Evolutionary conservation across 1,284 basidiomycete genomes (phyloP).

Genomic region (Anthracocystis walkeri): DNA sequence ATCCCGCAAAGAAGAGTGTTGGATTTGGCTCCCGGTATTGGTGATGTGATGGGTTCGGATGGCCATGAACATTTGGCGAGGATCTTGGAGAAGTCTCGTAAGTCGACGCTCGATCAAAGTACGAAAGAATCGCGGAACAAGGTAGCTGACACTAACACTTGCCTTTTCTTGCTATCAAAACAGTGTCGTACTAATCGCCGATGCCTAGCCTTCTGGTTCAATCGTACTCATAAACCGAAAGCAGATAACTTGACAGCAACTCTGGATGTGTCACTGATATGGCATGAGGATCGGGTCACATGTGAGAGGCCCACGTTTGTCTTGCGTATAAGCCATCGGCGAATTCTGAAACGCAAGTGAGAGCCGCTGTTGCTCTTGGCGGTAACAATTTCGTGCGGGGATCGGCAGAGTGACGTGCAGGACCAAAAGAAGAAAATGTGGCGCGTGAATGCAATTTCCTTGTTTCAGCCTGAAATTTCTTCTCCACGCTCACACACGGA

Average conservation of each 20-base stretch:
- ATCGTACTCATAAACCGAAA: no score
- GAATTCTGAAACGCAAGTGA: no score
- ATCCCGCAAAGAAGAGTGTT: constrained; percentile 87
- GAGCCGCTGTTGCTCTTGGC: constrained; percentile 1
- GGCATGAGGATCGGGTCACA: no score
- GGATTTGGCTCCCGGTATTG: constrained; percentile 70
- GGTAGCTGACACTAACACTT: not conserved
- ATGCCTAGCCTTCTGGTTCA: no score
- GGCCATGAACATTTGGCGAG: constrained; percentile 61
- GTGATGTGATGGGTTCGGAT: constrained; percentile 76
- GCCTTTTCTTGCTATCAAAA: not conserved
- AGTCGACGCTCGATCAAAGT: constrained; percentile 7
- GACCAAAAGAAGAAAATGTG: not conserved
- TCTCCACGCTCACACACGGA: no score
- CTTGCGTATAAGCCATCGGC: no score
- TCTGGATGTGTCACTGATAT: no score
- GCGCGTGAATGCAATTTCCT: constrained; percentile 14
- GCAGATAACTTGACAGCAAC: no score
- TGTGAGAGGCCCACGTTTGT: no score
- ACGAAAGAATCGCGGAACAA: not conserved
- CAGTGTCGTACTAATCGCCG: no score
- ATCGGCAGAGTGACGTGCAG: no score
- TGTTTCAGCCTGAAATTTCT: no score
- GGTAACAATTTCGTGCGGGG: not conserved
- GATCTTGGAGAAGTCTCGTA: constrained; percentile 59